Base-by-base conservation (phyloP, 2,329 filamentous ascomycete species). In the Alternaria postmessia region DNA sequence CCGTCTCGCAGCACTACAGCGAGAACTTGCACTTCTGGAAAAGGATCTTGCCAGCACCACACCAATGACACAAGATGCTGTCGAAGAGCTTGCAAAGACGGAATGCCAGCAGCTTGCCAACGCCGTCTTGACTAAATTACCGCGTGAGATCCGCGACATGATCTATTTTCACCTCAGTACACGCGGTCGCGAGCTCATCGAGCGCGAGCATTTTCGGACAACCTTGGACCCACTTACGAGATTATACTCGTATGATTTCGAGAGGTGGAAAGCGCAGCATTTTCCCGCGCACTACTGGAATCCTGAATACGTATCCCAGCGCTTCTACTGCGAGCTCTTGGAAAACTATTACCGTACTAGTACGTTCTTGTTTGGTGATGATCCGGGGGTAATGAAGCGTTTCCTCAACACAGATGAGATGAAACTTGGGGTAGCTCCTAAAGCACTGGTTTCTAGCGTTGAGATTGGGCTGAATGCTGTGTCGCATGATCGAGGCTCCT, bases 261-360 rank as follows among this genome's bases (percentile, higher is more conserved):
- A 56, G 12, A 62, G 64, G 24, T 70, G 66, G 68, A 71, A 67
- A 56, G 43, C 51, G 0, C 39, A 54, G 8, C 65, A 69, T 18
- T 68, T 67, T 11, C 66, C 67, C 0, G 58, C 63, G 22, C 64
- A 70, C 42, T 70, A 63, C 49, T 70, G 68, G 67, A 36, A 58
- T 9, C 39, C 42, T 1, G 34, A 56, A 0, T 67, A 65, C 18
- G 62, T 67, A 0, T 56, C 61, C 0, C 5, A 42, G 1, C 34
- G 32, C 0, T 65, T 69, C 4, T 54, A 61, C 14, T 55, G 43
- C 3, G 68, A 71, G 41, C 51, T 71, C 2, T 53, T 58, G 1
- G 63, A 70, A 5, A 67, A 63, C 20, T 66, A 71, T 51, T 68
- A 67, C 11, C 62, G 56, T n/a, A 70, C 61, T 1, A 67, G 64